phyloP scores from a whole-genome alignment of 495 filamentous ascomycete genomes.

The Penicillium waksmanii region DNA sequence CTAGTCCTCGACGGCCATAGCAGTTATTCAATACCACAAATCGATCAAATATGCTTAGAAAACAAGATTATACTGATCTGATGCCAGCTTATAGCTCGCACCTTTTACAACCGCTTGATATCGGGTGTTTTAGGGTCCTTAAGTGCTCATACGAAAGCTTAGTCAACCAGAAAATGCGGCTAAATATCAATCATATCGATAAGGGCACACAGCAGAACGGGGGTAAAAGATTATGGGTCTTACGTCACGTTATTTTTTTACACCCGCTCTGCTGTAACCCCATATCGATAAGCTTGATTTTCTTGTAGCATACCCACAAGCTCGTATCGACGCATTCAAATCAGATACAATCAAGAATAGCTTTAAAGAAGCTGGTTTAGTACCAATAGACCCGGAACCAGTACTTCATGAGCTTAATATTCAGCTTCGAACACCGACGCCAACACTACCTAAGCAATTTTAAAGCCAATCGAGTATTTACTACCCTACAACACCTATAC shows the following conservation, averaged over 20 bases:
- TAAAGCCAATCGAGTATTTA: too few relatives aligned
- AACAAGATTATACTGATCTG: slow-evolving; percentile 26
- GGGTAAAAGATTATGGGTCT: too few relatives aligned
- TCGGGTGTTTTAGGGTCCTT: slow-evolving; percentile 24
- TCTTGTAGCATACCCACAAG: slow-evolving; percentile 3
- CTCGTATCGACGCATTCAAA: slow-evolving; percentile 4
- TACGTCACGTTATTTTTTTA: too few relatives aligned
- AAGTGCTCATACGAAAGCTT: slow-evolving; percentile 23
- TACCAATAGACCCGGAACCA: slow-evolving; percentile 12
- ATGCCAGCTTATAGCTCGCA: slow-evolving; percentile 31
- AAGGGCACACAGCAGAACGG: too few relatives aligned
- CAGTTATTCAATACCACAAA: slow-evolving; percentile 26
- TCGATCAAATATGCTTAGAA: slow-evolving; percentile 22
- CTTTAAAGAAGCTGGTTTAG: slow-evolving; percentile 13
- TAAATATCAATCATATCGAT: slow-evolving; percentile 19
- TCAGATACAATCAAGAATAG: slow-evolving; percentile 11
- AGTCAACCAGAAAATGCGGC: slow-evolving; percentile 2
- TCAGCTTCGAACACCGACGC: slow-evolving; percentile 12
- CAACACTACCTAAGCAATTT: too few relatives aligned
- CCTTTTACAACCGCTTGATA: slow-evolving; percentile 33
- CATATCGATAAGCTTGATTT: slow-evolving; percentile 25
- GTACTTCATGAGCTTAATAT: slow-evolving; percentile 22
- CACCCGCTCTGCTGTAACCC: too few relatives aligned
- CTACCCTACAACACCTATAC: too few relatives aligned
- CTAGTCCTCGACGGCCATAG: slow-evolving; percentile 33